phyloP scores from a whole-genome alignment of 2,329 filamentous ascomycete species.

The Madurella mycetomatis region DNA sequence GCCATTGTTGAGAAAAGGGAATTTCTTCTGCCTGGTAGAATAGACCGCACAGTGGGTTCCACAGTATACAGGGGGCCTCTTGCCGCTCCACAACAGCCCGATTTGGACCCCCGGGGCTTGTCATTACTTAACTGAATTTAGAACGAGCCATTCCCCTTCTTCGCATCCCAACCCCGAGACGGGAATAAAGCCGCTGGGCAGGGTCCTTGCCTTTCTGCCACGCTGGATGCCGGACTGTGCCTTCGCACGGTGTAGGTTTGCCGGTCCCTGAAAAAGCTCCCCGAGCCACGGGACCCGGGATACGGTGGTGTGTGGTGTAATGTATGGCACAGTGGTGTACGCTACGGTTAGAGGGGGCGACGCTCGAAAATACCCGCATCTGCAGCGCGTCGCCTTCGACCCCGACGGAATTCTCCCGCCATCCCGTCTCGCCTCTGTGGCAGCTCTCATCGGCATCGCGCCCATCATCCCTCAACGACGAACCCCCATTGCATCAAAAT shows the following conservation, averaged over 20 bases:
- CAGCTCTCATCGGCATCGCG: background rate
- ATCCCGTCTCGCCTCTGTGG: conserved; percentile 6
- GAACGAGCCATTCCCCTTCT: conserved; percentile 12
- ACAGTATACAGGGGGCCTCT: background rate
- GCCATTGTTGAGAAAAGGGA: no score
- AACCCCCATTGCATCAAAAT: background rate
- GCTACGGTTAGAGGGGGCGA: background rate
- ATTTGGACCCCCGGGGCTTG: background rate
- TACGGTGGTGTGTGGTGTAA: no score
- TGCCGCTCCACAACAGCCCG: background rate
- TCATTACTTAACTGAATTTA: background rate
- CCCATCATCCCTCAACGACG: conserved; percentile 15
- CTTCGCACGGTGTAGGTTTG: background rate
- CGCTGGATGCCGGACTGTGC: background rate
- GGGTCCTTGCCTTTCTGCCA: background rate
- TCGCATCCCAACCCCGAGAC: conserved; percentile 7
- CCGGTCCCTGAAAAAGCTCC: conserved; percentile 1
- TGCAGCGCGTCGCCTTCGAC: conserved; percentile 12
- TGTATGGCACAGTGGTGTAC: no score
- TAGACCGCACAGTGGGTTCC: background rate
- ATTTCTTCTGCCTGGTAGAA: no score
- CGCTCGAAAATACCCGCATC: conserved; percentile 17
- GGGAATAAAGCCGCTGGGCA: conserved; percentile 7
- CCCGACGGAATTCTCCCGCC: conserved; percentile 16
- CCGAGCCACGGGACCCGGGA: background rate